Conservation (phyloP, 2,329 filamentous ascomycete species). For the Pyrenophora seminiperda region DNA sequence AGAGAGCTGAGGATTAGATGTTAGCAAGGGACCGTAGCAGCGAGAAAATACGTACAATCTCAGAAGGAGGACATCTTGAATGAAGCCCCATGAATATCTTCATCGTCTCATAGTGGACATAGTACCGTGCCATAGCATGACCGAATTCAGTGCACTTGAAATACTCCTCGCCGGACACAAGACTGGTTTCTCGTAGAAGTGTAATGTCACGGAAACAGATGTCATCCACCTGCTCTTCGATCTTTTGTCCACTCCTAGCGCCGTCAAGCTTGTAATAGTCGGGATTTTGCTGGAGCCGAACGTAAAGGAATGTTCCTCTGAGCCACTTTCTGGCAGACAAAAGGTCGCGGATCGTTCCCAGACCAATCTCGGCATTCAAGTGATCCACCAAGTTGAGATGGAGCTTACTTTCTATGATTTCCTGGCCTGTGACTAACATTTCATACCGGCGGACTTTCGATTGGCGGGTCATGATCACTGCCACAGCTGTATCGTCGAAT, state of each 20-base stretch:
- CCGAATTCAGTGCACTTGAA: constrained; percentile 74
- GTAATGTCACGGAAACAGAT: constrained; percentile 73
- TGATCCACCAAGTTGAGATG: constrained; percentile 82
- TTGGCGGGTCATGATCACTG: constrained; percentile 78
- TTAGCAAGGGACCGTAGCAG: constrained; percentile 2
- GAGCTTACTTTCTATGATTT: constrained; percentile 76
- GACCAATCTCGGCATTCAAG: constrained; percentile 79
- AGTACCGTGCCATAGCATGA: constrained; percentile 81
- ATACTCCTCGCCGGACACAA: constrained; percentile 58
- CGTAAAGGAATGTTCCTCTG: constrained; percentile 75
- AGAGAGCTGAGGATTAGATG: constrained; percentile 59
- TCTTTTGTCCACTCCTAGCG: constrained; percentile 53
- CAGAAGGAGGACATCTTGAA: constrained; percentile 64
- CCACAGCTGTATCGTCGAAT: constrained; percentile 76
- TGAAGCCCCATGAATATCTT: constrained; percentile 68
- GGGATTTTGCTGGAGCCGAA: constrained; percentile 74
- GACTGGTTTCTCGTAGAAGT: constrained; percentile 63
- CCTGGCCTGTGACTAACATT: constrained; percentile 72
- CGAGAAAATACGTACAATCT: constrained; percentile 63
- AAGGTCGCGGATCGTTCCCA: constrained; percentile 71
- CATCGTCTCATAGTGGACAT: constrained; percentile 81
- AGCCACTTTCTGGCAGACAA: constrained; percentile 75
- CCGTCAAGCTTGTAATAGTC: constrained; percentile 70
- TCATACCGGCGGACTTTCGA: constrained; percentile 70
- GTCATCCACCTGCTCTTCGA: constrained; percentile 68